Evolutionary conservation across 192 early-diverging fungal genomes (phyloP).

Genomic region (Bifiguratus adelaidae): DNA sequence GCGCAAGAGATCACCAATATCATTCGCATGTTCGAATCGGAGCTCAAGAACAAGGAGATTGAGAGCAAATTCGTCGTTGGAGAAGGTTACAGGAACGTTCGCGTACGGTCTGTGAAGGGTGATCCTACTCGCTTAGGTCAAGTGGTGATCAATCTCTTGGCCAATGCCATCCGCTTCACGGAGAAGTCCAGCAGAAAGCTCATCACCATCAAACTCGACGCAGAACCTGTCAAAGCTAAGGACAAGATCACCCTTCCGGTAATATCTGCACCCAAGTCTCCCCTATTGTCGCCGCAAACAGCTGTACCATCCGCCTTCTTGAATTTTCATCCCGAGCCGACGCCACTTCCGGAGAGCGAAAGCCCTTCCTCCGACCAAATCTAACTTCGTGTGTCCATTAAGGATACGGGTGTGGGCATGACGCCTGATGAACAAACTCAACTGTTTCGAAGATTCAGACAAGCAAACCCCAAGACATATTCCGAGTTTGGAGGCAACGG

Average conservation of each 20-base stretch:
- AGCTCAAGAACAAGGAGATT: constrained; percentile 34
- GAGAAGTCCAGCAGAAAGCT: constrained; percentile 27
- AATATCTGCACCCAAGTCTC: too few species aligned
- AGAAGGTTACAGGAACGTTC: too few species aligned
- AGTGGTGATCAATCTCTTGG: constrained; percentile 45
- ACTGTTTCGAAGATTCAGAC: neutral
- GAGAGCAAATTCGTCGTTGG: constrained; percentile 24
- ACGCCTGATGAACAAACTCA: neutral
- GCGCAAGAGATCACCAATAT: constrained; percentile 22
- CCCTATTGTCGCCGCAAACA: too few species aligned
- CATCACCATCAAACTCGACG: neutral
- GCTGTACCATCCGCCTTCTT: too few species aligned
- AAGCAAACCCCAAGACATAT: neutral
- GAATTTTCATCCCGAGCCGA: too few species aligned
- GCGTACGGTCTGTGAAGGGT: constrained; percentile 29
- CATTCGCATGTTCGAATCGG: constrained; percentile 34
- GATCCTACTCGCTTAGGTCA: constrained; percentile 44
- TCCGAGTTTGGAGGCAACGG: constrained; percentile 9
- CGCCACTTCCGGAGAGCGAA: neutral
- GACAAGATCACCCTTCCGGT: neutral
- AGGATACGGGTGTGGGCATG: neutral
- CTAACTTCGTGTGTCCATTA: neutral
- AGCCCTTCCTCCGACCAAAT: neutral
- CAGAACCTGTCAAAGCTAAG: neutral
- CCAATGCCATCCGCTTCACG: constrained; percentile 55